phyloP scores from a whole-genome alignment of 2,329 filamentous ascomycete genomes.

The Boeremia exigua region DNA sequence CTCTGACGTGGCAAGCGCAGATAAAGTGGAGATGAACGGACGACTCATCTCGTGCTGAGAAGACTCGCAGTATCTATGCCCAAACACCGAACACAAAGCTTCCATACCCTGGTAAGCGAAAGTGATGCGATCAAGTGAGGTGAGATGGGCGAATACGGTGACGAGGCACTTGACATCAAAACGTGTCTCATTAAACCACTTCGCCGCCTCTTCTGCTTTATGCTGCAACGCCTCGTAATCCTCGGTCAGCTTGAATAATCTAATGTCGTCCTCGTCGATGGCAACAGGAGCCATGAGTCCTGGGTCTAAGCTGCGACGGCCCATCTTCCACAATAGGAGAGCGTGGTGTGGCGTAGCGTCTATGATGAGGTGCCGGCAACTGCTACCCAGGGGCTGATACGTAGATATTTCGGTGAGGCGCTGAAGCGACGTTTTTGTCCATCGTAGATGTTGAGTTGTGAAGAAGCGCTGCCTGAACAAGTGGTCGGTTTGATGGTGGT shows the following conservation, averaged over 20 bases:
- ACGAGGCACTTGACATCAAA: neutral
- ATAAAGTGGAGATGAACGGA: conserved; percentile 34
- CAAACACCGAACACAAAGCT: conserved; percentile 20
- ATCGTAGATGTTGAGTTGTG: neutral
- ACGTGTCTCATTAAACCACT: conserved; percentile 5
- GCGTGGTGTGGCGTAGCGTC: conserved; percentile 37
- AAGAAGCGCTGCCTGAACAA: conserved; percentile 6
- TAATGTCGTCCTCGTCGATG: conserved; percentile 2
- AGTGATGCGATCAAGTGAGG: neutral
- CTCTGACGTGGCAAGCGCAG: conserved; percentile 17
- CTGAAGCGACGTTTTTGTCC: neutral
- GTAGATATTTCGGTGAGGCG: neutral
- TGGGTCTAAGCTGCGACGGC: conserved; percentile 17
- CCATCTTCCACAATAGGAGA: conserved; percentile 30
- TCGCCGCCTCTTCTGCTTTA: neutral
- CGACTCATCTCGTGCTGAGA: conserved; percentile 38
- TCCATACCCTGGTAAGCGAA: conserved; percentile 22
- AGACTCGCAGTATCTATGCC: conserved; percentile 25
- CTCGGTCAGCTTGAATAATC: neutral
- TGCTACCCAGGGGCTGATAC: neutral
- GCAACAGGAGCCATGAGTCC: neutral
- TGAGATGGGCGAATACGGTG: neutral
- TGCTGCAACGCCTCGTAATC: neutral
- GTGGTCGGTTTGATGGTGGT: neutral
- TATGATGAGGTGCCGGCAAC: conserved; percentile 28